Percentiles rank a stretch among this genome's conserved stretches.
Conservation (phyloP, 768 basidiomycete genomes). For the Boletus edulis region DNA sequence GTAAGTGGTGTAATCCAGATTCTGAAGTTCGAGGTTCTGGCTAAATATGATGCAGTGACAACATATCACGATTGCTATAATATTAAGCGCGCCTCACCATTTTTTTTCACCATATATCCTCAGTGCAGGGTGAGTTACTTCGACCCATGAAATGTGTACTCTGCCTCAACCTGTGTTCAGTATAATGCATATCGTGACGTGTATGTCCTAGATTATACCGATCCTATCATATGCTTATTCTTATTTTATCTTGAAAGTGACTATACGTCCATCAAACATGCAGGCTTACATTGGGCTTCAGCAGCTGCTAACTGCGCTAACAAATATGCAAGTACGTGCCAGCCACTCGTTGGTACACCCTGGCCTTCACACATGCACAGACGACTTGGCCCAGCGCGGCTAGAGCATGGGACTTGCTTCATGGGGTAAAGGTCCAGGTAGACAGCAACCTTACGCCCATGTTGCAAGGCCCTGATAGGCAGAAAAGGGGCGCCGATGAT, state of each 20-base stretch:
- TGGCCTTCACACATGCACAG: conserved; percentile 33
- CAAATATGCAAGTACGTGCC: conserved; percentile 61
- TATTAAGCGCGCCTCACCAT: conserved; percentile 57
- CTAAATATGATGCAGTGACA: conserved; percentile 38
- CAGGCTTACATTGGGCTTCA: conserved; percentile 66
- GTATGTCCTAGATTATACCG: conserved; percentile 38
- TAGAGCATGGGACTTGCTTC: conserved; percentile 63
- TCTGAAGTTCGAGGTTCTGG: neutral
- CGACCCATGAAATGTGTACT: neutral
- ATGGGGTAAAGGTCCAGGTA: conserved; percentile 60
- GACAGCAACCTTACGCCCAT: conserved; percentile 38
- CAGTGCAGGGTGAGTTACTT: conserved; percentile 59
- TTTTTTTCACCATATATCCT: conserved; percentile 70
- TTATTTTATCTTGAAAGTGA: conserved; percentile 45
- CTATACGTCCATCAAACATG: conserved; percentile 65
- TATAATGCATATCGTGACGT: conserved; percentile 76
- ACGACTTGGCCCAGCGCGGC: conserved; percentile 69
- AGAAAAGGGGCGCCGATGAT: conserved; percentile 59
- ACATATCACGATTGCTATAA: conserved; percentile 60
- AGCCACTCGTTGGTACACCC: neutral
- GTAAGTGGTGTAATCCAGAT: conserved; percentile 35
- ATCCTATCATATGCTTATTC: conserved; percentile 7
- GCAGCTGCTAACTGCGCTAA: conserved; percentile 60
- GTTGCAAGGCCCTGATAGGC: conserved; percentile 40
- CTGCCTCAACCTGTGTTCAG: conserved; percentile 34